These are phyloP conservation scores for Ceratocystis huliohia DNA, from an alignment of 2,329 filamentous ascomycete species.

Conservation along the genomic window DNA sequence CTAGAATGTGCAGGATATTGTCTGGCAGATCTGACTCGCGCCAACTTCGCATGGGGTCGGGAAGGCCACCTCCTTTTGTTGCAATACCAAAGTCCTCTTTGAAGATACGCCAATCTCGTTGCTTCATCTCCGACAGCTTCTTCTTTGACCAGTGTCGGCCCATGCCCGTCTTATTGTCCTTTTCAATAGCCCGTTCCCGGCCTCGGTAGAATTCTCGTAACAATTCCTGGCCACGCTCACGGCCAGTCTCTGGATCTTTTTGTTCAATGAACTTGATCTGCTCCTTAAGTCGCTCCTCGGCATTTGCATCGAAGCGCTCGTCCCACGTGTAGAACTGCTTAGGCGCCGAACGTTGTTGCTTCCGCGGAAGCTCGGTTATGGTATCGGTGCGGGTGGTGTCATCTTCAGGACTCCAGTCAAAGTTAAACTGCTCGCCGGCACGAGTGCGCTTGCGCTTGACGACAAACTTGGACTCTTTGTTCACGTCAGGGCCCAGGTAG, in stretches of 20 bases:
- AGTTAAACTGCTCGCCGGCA: constrained; percentile 96
- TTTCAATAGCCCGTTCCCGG: constrained; percentile 51
- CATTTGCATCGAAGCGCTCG: constrained; percentile 40
- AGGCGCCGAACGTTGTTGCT: constrained; percentile 15
- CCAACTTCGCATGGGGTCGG: constrained; percentile 95
- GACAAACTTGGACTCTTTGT: constrained; percentile 71
- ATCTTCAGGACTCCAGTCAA: constrained; percentile 92
- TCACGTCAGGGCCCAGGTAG: constrained; percentile 85
- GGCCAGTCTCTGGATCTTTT: constrained; percentile 63
- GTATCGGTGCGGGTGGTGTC: constrained; percentile 55
- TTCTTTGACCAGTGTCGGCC: constrained; percentile 97
- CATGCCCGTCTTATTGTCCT: constrained; percentile 58
- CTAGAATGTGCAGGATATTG: constrained; percentile 66
- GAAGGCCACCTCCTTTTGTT: constrained; percentile 82
- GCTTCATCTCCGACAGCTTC: constrained; percentile 81
- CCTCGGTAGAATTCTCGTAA: constrained; percentile 66
- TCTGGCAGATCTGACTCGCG: constrained; percentile 68
- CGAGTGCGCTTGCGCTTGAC: constrained; percentile 91
- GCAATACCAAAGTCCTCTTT: constrained; percentile 97
- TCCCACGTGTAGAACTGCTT: constrained; percentile 60
- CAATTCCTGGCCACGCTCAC: constrained; percentile 62
- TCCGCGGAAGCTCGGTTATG: constrained; percentile 11
- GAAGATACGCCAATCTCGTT: constrained; percentile 98
- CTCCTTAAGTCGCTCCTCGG: constrained; percentile 42
- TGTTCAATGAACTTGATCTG: constrained; percentile 59